Conservation (phyloP, 2,329 filamentous ascomycete genomes). For the Paracoccidioides lutzii region DNA sequence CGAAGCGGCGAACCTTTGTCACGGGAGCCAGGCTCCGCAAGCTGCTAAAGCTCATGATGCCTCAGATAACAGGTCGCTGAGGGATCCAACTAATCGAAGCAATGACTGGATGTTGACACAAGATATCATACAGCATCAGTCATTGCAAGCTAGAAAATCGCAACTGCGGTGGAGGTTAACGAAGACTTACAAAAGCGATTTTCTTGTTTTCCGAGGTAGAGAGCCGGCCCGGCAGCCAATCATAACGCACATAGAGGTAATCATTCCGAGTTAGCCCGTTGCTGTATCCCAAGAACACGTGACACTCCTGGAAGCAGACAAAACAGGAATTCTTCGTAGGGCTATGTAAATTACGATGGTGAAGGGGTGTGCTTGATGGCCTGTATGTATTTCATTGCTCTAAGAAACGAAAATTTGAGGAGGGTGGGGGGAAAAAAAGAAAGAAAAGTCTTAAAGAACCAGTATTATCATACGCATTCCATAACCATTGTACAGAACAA, state of each 20-base stretch:
- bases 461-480: background rate
- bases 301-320: too few species aligned
- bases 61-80: slow-evolving; percentile 15
- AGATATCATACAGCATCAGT: slow-evolving; percentile 6
- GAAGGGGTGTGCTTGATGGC: too few species aligned
- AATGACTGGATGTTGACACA: slow-evolving; percentile 13
- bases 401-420: background rate
- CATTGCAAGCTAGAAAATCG: slow-evolving; percentile 4
- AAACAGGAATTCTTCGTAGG: too few species aligned
- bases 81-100: slow-evolving; percentile 13
- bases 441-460: background rate
- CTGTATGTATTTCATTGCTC: background rate
- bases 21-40: slow-evolving; percentile 38
- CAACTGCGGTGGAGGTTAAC: background rate
- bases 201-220: slow-evolving; percentile 23
- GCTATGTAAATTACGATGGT: too few species aligned
- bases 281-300: background rate
- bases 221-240: slow-evolving; percentile 23
- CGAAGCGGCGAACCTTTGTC: slow-evolving; percentile 31
- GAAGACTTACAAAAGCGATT: slow-evolving; percentile 25
- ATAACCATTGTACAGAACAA: background rate
- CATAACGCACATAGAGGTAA: slow-evolving; percentile 22
- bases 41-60: slow-evolving; percentile 38
- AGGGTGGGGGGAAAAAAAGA: too few species aligned
- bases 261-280: slow-evolving; percentile 22